phyloP scores from a whole-genome alignment of 2,329 filamentous ascomycete genomes.

The Capronia coronata region DNA sequence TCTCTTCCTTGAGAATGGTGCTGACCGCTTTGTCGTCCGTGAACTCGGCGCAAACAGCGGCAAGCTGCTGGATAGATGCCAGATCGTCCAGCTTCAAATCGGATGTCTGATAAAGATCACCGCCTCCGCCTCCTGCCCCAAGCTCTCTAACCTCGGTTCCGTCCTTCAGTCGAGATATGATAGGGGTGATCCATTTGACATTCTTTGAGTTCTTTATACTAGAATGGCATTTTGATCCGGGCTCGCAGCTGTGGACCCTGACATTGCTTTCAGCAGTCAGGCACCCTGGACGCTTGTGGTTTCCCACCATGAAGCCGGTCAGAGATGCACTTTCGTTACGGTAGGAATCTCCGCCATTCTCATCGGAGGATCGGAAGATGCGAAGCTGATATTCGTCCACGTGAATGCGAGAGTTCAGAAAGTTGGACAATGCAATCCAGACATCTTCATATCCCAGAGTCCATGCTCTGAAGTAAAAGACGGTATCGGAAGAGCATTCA shows the following conservation, averaged over 20 bases:
- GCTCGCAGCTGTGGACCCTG: constrained; percentile 81
- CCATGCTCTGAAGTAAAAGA: constrained; percentile 83
- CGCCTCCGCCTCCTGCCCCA: constrained; percentile 71
- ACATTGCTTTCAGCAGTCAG: constrained; percentile 58
- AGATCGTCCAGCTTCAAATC: constrained; percentile 56
- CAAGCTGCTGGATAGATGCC: constrained; percentile 47
- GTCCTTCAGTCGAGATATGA: constrained; percentile 58
- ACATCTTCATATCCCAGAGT: constrained; percentile 92
- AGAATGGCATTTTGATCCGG: constrained; percentile 46
- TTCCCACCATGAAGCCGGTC: constrained; percentile 68
- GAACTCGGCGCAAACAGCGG: constrained; percentile 45
- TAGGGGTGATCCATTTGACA: constrained; percentile 70
- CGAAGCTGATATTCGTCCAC: constrained; percentile 72
- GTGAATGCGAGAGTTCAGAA: constrained; percentile 66
- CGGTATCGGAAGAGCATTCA: constrained; percentile 63
- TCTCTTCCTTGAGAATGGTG: constrained; percentile 30
- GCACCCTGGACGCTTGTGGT: constrained; percentile 62
- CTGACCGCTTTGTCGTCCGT: constrained; percentile 29
- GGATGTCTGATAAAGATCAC: constrained; percentile 62
- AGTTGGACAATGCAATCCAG: constrained; percentile 71
- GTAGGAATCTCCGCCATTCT: constrained; percentile 35
- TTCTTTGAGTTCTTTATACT: constrained; percentile 41
- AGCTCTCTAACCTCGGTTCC: constrained; percentile 63
- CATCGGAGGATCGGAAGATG: constrained; percentile 61
- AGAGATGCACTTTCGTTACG: constrained; percentile 58